Base-by-base conservation (phyloP, 2,329 filamentous ascomycete species). In the Blastomyces emzantsi region DNA sequence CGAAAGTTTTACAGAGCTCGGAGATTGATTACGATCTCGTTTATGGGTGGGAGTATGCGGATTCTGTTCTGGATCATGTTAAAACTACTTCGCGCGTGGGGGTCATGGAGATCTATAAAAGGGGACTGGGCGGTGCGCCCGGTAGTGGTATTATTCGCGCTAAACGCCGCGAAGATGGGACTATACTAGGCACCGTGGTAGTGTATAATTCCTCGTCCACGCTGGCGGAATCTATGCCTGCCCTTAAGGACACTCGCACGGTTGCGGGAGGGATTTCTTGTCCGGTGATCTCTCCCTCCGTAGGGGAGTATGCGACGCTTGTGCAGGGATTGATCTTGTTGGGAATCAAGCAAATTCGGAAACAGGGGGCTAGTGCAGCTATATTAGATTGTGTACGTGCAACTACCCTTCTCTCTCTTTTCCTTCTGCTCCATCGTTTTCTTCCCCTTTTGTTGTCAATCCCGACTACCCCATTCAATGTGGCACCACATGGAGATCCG, bases 1-100 rank as follows among this genome's bases (percentile, higher is more conserved):
- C 88, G 0, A 87, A 88, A 70, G 89, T 84, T 65, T 83, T 95
- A 36, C 85, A 90, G 68, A 83, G 85, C 56, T 86, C 88, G 0
- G 88, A 86, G 43, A 85, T 91, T 62, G 87, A 87, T 69, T 96
- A 95, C 70, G 91, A 96, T 69, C 81, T 95, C 49, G 89, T 96
- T 22, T 87, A 91, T 69, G 90, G 90, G 9, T 83, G 87, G 74
- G 89, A 92, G 62, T 90, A 91, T 68, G 84, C 87, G 11, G 87
- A 89, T 13, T 81, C 83, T 3, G 88, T 95, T 43, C 81, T 95
- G 25, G 84, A 85, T 67, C 90, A 93, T 69, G 87, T 94, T 66
- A 86, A 85, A 62, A 83, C 85, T 0, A 86, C 88, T 74, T 87
- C 89, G 51, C 84, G 86, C n/a, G 87, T 90, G 63, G 90, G 92